Base-by-base conservation (phyloP, 2,329 filamentous ascomycete species). In the Fusarium sp. region DNA sequence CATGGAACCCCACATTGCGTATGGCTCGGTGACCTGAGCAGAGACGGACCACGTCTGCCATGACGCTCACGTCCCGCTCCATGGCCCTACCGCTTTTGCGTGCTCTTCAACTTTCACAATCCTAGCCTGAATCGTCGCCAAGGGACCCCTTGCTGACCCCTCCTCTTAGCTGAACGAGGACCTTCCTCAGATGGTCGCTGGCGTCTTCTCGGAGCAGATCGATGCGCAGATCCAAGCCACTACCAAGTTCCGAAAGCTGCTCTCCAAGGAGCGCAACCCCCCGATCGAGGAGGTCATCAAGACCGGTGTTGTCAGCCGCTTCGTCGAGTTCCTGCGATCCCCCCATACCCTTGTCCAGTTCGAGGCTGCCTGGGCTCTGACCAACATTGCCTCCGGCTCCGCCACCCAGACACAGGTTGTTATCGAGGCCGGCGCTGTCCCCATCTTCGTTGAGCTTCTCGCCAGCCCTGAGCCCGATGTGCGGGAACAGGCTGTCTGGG, bases 211-310 rank as follows among this genome's bases (percentile, higher is more conserved):
- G 75, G 96, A 99, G 76, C 95, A 98, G 86, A 98, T 99, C 85
- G 97, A 99, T 83, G 91, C 94, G 78, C 97, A 99, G 86, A 99
- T 99, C 79, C 92, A 96, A 86, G 95, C 96, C 68, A 99, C 97
- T 32, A 99, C 97, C 78, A 98, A 98, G 85, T 99, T 99, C 89
- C 90, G 97, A 83, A 99, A 99, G 89, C 91, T 99, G 48, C 89
- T 99, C 32, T 98, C 95, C 77, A 99, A 99, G 88, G 97, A 99
- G 88, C 94, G 97, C 82, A 99, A 99, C 88, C 97, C 97, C 56
- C 97, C 97, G 54, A 99, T 99, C 83, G 97, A 99, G 88, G 95
- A 97, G 83, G 97, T 99, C 78, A 99, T 99, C 86, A 97, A 98
- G 90, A 98, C 97, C 69, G 97, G 97, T 81, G 97, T 99, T 75